A percentile compares a stretch with the other conserved stretches of the same genome.
Conservation (phyloP, 2,329 filamentous ascomycete species). For the Colletotrichum sp. region DNA sequence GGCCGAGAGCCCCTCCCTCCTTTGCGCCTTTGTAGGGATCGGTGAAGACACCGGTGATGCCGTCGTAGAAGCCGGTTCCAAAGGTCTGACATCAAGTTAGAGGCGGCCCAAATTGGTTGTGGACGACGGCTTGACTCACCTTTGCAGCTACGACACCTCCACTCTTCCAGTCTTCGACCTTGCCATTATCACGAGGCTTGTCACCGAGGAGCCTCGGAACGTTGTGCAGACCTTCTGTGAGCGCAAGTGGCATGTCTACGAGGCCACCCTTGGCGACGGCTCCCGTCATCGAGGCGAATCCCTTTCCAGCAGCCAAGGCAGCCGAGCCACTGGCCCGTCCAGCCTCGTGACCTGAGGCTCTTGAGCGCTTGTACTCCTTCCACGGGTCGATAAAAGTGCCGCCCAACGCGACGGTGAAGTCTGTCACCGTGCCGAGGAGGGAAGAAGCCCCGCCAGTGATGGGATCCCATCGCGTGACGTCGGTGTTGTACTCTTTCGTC, state of each 20-base stretch:
- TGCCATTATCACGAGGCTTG: constrained; percentile 31
- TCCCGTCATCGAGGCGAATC: constrained; percentile 28
- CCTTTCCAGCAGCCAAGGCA: constrained; percentile 5
- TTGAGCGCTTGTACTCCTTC: constrained; percentile 12
- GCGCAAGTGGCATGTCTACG: constrained; percentile 39
- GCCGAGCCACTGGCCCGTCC: neutral
- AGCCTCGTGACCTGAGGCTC: neutral
- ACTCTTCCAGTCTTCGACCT: constrained; percentile 35
- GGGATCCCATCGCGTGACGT: constrained; percentile 35
- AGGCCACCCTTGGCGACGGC: constrained; percentile 33
- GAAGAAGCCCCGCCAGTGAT: constrained; percentile 10
- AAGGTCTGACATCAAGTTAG: neutral
- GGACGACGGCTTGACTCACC: neutral
- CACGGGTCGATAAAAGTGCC: constrained; percentile 19
- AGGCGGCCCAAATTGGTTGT: neutral
- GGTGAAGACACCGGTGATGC: constrained; percentile 31
- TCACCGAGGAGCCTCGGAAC: constrained; percentile 41
- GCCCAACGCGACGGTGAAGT: constrained; percentile 15
- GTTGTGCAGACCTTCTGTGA: constrained; percentile 37
- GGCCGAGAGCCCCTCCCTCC: constrained; percentile 33
- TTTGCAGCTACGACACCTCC: constrained; percentile 35
- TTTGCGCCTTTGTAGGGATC: constrained; percentile 34
- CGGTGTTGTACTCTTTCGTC: constrained; percentile 24
- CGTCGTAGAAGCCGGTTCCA: constrained; percentile 32
- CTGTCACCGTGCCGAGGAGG: neutral